Conservation (phyloP, 352 stramenopile species). For the Phytophthora lateralis region DNA sequence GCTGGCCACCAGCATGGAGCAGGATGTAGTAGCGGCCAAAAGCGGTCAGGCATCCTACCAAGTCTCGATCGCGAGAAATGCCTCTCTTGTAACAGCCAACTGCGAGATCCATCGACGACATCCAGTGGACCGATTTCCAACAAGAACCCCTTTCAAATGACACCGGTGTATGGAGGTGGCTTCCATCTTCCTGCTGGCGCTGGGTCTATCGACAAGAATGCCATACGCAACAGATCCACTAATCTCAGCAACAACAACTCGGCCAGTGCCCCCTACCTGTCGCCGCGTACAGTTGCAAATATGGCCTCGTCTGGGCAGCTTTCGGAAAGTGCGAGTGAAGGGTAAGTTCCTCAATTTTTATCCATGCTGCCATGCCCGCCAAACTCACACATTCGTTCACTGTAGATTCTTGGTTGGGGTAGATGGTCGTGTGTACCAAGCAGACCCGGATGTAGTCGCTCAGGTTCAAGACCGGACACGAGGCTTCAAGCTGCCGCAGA, state of each 20-base stretch:
- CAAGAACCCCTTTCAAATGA: constrained; percentile 74
- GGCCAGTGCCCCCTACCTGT: constrained; percentile 43
- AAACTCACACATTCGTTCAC: constrained; percentile 16
- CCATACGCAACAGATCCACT: constrained; percentile 34
- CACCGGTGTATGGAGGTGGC: constrained; percentile 69
- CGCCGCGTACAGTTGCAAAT: constrained; percentile 27
- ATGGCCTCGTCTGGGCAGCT: constrained; percentile 38
- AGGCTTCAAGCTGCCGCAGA: constrained; percentile 53
- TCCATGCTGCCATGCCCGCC: neutral
- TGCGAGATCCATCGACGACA: constrained; percentile 46
- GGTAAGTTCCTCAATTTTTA: constrained; percentile 30
- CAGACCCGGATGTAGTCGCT: constrained; percentile 64
- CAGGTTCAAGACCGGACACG: constrained; percentile 57
- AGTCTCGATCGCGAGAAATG: constrained; percentile 83
- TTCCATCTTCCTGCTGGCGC: constrained; percentile 57
- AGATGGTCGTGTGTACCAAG: constrained; percentile 86
- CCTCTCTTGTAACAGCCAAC: constrained; percentile 76
- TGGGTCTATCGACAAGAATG: constrained; percentile 45
- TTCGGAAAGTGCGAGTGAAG: constrained; percentile 70
- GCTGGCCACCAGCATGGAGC: constrained; percentile 49
- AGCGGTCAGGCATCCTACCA: constrained; percentile 60
- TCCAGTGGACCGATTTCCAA: constrained; percentile 39
- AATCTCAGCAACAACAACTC: constrained; percentile 53
- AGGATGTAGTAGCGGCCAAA: constrained; percentile 31
- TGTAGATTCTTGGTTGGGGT: constrained; percentile 77